phyloP scores from a whole-genome alignment of 305 asterid genomes.

The Euphrasia arctica region DNA sequence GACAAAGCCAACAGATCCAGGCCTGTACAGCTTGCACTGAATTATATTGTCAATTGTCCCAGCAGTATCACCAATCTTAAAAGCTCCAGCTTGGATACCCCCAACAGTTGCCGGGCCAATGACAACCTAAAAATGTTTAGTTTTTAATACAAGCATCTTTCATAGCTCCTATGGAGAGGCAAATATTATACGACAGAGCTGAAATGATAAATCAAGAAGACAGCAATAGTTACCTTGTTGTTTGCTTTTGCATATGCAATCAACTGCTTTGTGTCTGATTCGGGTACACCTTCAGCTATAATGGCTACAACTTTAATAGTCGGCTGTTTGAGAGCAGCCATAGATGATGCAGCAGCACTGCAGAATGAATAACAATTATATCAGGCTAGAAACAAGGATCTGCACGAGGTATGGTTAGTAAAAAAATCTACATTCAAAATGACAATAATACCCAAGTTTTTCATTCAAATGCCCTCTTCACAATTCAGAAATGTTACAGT shows the following conservation, averaged over 20 bases:
- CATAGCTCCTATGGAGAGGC: background rate
- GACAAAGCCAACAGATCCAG: conserved; percentile 95
- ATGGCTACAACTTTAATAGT: conserved; percentile 92
- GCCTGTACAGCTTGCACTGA: conserved; percentile 88
- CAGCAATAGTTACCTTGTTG: conserved; percentile 59
- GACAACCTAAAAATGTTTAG: conserved; percentile 55
- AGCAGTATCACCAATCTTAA: conserved; percentile 97
- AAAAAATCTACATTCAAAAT: too few relatives aligned
- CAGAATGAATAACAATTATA: conserved; percentile 29
- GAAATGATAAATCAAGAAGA: conserved; percentile 23
- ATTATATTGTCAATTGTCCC: conserved; percentile 95
- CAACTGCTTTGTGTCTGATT: conserved; percentile 83
- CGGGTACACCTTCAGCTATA: conserved; percentile 99
- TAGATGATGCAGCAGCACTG: conserved; percentile 99
- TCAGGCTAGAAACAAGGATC: conserved; percentile 26
- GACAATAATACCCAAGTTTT: too few relatives aligned
- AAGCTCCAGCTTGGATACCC: conserved; percentile 99
- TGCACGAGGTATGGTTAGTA: background rate
- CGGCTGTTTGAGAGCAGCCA: conserved; percentile 95
- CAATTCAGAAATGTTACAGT: too few relatives aligned
- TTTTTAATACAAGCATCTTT: conserved; percentile 16
- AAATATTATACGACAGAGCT: conserved; percentile 10
- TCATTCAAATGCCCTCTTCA: too few relatives aligned
- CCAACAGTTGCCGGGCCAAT: conserved; percentile 99
- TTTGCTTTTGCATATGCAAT: conserved; percentile 91